Evolutionary conservation across 495 filamentous ascomycete species (phyloP).

Genomic region (Delitschia confertaspora): DNA sequence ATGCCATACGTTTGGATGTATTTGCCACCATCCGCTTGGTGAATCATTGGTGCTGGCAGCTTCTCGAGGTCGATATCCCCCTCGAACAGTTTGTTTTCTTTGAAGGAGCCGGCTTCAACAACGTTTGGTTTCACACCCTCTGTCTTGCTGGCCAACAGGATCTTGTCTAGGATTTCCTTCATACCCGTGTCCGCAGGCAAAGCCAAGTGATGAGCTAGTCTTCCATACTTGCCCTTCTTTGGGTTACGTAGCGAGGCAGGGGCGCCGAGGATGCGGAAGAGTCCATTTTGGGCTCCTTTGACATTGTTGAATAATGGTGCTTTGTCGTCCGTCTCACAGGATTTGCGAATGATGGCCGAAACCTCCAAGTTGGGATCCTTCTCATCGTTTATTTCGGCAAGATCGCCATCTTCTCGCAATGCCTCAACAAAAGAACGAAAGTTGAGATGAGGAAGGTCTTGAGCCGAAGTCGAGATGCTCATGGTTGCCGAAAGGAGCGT

Average conservation of each 20-base stretch:
- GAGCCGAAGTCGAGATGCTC: background rate
- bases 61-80: conserved; percentile 34
- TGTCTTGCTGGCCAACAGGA: too few species aligned
- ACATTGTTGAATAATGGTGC: conserved; percentile 39
- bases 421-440: conserved; percentile 37
- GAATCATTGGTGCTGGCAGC: conserved; percentile 34
- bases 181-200: too few species aligned
- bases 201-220: conserved; percentile 25
- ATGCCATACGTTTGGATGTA: conserved; percentile 39
- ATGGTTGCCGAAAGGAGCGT: too few species aligned
- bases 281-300: conserved; percentile 33
- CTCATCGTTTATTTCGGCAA: conserved; percentile 34
- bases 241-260: conserved; percentile 30
- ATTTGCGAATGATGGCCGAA: conserved; percentile 35
- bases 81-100: conserved; percentile 22
- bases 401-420: conserved; percentile 32
- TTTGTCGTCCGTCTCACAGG: conserved; percentile 37
- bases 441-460: conserved; percentile 26
- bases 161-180: too few species aligned
- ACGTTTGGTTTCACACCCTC: background rate
- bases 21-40: conserved; percentile 37
- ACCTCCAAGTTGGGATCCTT: conserved; percentile 37
- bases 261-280: conserved; percentile 38
- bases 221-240: conserved; percentile 30
- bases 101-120: background rate